Base-by-base conservation (phyloP, 2,329 filamentous ascomycete species). In the Dactylellina haptotyla region DNA sequence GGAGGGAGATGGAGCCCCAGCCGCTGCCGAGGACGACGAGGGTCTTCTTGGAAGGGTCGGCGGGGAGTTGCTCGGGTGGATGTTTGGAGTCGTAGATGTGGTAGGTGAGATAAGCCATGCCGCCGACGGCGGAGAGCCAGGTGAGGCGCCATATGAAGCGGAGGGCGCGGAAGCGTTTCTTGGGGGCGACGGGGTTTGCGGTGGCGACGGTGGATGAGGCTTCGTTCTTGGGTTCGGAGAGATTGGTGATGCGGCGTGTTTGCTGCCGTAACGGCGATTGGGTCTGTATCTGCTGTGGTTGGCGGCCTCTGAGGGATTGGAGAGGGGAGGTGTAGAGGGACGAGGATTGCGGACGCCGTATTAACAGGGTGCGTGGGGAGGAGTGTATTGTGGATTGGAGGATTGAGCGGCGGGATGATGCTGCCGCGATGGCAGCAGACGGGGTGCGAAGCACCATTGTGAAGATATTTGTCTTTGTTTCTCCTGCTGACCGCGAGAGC, bases 21-120 rank as follows among this genome's bases (percentile, higher is more conserved):
- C 95, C 95, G 78, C 93, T 87, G 97, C 95, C 95, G 64, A 99
- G 87, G 77, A 99, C 88, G 50, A 99, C 95, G 65, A 99, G 86
- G 9, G 93, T 99, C 87, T 99, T 99, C 90, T 98, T 99, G 79
- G 80, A 85, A 64, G 93, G 91, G 82, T 97, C 92, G 16, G 91
- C 88, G 75, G 87, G 84, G 71, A 86, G 83, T 84, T 98, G 95
- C 61, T 93, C 90, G 43, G 86, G 85, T 8, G 94, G 94, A 81
- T 96, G 87, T 78, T 92, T 89, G 80, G 91, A 88, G 56, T 89
- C 84, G 82, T 93, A 97, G 83, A 97, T 90, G 80, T 87, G 87
- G 81, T 95, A 97, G 78, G 86, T 87, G 71, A 93, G 83, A 80
- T 89, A 93, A 76, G 84, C 91, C 43, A 90, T 80, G 69, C 89